Evolutionary conservation across 768 basidiomycete species (phyloP).

Genomic region (Tulasnella sp.): DNA sequence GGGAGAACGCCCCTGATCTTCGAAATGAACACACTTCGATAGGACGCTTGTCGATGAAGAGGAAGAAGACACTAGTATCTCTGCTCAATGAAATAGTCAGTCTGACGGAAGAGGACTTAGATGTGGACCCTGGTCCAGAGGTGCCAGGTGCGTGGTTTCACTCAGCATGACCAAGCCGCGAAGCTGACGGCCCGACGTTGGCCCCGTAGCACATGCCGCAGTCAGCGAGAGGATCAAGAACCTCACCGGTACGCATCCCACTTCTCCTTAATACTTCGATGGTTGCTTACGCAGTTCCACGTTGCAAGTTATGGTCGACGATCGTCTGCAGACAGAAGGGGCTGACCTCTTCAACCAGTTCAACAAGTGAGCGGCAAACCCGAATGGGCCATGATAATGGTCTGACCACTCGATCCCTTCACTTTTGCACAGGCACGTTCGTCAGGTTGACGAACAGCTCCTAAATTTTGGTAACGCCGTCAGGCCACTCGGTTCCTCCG

Average conservation of each 20-base stretch:
- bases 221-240: slow-evolving; percentile 26
- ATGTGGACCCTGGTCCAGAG: slow-evolving; percentile 5
- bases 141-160: neutral
- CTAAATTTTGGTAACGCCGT: slow-evolving; percentile 77
- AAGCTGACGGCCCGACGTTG: neutral
- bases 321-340: slow-evolving; percentile 68
- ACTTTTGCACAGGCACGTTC: slow-evolving; percentile 52
- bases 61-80: slow-evolving; percentile 32
- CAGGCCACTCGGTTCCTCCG: slow-evolving; percentile 74
- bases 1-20: neutral
- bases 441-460: slow-evolving; percentile 70
- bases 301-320: slow-evolving; percentile 51
- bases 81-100: slow-evolving; percentile 35
- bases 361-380: slow-evolving; percentile 53
- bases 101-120: slow-evolving; percentile 28
- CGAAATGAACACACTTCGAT: neutral
- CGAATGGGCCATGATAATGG: neutral
- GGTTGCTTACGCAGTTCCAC: neutral
- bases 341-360: slow-evolving; percentile 68
- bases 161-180: neutral
- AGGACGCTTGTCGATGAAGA: slow-evolving; percentile 30
- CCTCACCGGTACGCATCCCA: neutral
- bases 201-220: neutral
- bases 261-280: neutral
- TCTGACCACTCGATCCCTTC: neutral